A percentile compares a stretch with the other conserved stretches of the same genome.
These are phyloP conservation scores for Stereocaulon alpinum DNA, from an alignment of 495 filamentous ascomycete species.

Conservation along the genomic window DNA sequence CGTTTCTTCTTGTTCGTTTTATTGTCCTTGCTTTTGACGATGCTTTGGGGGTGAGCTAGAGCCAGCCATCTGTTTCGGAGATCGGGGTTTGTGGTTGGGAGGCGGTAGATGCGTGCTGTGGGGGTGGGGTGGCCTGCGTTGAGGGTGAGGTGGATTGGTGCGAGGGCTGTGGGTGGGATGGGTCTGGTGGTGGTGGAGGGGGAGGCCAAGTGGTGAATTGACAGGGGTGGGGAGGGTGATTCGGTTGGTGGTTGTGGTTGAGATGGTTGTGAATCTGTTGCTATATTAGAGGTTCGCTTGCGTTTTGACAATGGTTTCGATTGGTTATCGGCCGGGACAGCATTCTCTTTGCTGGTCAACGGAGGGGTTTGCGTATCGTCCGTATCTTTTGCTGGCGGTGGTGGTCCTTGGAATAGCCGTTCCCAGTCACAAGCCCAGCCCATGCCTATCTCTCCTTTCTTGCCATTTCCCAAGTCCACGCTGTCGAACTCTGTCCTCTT, in stretches of 20 bases:
- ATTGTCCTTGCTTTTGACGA: too few relatives aligned
- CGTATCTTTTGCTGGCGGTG: conserved; percentile 5
- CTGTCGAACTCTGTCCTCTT: conserved; percentile 68
- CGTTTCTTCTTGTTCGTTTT: not conserved
- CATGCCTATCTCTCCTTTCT: conserved; percentile 72
- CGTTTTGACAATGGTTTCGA: not conserved
- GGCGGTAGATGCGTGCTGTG: conserved; percentile 63
- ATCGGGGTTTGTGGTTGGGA: conserved; percentile 40
- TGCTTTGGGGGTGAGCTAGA: conserved; percentile 19
- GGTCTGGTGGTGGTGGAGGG: conserved; percentile 17
- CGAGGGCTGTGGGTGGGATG: conserved; percentile 20
- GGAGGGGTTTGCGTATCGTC: conserved; percentile 5
- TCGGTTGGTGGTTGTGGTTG: conserved; percentile 5
- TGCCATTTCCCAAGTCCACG: conserved; percentile 61
- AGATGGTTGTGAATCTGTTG: not conserved
- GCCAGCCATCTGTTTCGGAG: conserved; percentile 47
- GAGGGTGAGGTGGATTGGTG: conserved; percentile 45
- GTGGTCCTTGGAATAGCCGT: conserved; percentile 37
- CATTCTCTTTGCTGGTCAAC: not conserved
- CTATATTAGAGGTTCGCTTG: not conserved
- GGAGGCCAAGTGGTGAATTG: conserved; percentile 29
- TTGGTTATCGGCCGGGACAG: not conserved
- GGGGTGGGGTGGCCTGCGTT: conserved; percentile 48
- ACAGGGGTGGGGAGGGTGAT: conserved; percentile 21
- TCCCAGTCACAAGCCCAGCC: conserved; percentile 90